A percentile compares a stretch with the other conserved stretches of the same genome.
phyloP scores from a whole-genome alignment of 164 flowering plant genomes.

The Dillenia suffruticosa region DNA sequence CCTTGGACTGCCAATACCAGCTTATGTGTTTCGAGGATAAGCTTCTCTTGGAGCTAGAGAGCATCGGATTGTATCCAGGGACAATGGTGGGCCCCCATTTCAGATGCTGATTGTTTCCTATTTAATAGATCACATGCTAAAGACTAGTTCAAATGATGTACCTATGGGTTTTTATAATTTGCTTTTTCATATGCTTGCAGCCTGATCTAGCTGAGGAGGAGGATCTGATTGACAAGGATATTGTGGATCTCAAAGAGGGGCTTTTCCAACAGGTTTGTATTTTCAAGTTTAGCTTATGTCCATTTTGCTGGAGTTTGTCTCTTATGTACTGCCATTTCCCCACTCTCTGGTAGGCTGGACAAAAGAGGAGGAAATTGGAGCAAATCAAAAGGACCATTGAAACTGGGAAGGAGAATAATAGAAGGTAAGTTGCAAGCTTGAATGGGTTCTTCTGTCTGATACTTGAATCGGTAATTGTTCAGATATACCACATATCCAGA shows the following conservation, averaged over 20 bases:
- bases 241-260: slow-evolving; percentile 23
- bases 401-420: slow-evolving; percentile 16
- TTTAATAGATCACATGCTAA: too few relatives aligned
- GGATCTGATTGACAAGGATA: slow-evolving; percentile 25
- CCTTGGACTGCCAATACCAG: slow-evolving; percentile 23
- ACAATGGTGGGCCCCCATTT: slow-evolving; percentile 18
- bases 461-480: background rate
- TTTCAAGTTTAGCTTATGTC: background rate
- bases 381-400: slow-evolving; percentile 23
- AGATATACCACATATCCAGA: too few relatives aligned
- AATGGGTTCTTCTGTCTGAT: too few relatives aligned
- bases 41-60: slow-evolving; percentile 31
- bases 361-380: slow-evolving; percentile 23
- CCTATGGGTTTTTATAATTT: background rate
- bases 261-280: slow-evolving; percentile 27
- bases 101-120: background rate
- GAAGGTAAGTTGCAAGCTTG: slow-evolving; percentile 12
- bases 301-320: too few relatives aligned
- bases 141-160: background rate
- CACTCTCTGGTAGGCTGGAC: slow-evolving; percentile 13
- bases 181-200: slow-evolving; percentile 15
- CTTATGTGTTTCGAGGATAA: slow-evolving; percentile 31
- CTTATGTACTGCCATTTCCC: background rate
- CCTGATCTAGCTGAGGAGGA: slow-evolving; percentile 41
- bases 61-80: slow-evolving; percentile 37